Evolutionary conservation across 1,139 yeast species (phyloP).

Genomic region (Saccharomyces hybrid): DNA sequence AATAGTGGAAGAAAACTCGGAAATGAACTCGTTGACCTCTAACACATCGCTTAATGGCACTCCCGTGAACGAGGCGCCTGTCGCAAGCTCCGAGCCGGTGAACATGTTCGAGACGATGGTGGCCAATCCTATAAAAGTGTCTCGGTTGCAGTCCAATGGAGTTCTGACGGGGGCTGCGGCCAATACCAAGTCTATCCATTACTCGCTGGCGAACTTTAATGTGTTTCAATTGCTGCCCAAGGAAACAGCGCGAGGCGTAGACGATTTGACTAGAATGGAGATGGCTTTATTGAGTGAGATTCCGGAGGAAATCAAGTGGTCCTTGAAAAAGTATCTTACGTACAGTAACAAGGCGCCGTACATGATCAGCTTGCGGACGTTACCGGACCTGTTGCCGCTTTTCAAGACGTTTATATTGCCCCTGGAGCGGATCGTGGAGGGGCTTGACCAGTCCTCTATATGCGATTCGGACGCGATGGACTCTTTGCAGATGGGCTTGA

Average conservation of each 20-base stretch:
- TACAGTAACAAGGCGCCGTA: constrained; percentile 33
- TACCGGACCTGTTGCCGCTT: constrained; percentile 24
- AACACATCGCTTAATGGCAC: constrained; percentile 1
- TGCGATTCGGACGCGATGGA: constrained; percentile 14
- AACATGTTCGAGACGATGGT: constrained; percentile 21
- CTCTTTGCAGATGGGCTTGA: constrained; percentile 27
- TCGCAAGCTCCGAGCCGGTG: not conserved
- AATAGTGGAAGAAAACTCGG: not conserved
- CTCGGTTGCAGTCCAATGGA: constrained; percentile 28
- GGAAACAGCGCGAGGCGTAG: constrained; percentile 41
- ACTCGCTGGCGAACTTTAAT: constrained; percentile 27
- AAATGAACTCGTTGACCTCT: not conserved
- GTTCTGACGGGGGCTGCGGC: constrained; percentile 8
- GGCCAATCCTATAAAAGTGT: constrained; percentile 28
- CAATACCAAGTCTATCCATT: constrained; percentile 20
- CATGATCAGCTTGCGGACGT: constrained; percentile 26
- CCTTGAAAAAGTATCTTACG: constrained; percentile 38
- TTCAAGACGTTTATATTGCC: constrained; percentile 21
- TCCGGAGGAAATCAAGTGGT: constrained; percentile 51
- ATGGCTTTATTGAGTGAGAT: constrained; percentile 52
- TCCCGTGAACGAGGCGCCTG: constrained; percentile 1
- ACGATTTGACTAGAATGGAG: constrained; percentile 47
- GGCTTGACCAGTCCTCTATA: constrained; percentile 22
- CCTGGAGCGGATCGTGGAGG: constrained; percentile 21
- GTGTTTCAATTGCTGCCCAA: constrained; percentile 30